Conservation (phyloP, 2,329 filamentous ascomycete genomes). For the Aspergillus persii region DNA sequence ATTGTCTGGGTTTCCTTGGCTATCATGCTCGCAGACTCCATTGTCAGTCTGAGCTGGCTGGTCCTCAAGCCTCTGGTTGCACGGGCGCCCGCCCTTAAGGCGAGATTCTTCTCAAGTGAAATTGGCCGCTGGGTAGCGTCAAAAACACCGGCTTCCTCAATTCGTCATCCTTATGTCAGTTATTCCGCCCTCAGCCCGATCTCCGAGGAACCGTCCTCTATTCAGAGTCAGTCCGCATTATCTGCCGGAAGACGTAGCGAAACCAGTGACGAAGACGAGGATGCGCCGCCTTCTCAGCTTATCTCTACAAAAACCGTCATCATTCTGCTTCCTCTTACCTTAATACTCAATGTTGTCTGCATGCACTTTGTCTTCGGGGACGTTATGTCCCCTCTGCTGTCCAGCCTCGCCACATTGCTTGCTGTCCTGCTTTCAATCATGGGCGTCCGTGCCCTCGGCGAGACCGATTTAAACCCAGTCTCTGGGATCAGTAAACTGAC, state of each 20-base stretch:
- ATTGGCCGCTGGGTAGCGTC: constrained; percentile 28
- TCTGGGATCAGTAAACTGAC: constrained; percentile 96
- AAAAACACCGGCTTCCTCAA: constrained; percentile 13
- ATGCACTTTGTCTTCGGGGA: constrained; percentile 81
- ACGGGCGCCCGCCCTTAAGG: constrained; percentile 41
- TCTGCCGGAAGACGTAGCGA: neutral
- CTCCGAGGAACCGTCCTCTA: constrained; percentile 19
- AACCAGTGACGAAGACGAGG: constrained; percentile 55
- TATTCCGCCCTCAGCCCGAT: constrained; percentile 30
- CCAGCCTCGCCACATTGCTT: constrained; percentile 75
- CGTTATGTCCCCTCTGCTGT: constrained; percentile 75
- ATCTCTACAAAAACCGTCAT: constrained; percentile 69
- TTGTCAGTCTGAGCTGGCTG: constrained; percentile 83
- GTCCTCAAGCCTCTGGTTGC: constrained; percentile 61
- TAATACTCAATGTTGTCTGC: constrained; percentile 74
- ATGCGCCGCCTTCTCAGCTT: constrained; percentile 80
- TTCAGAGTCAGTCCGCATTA: constrained; percentile 8
- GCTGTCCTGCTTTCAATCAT: constrained; percentile 68
- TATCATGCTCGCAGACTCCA: constrained; percentile 93
- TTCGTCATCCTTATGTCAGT: constrained; percentile 26
- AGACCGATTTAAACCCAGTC: constrained; percentile 95
- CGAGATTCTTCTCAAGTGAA: constrained; percentile 28
- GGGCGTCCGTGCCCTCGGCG: constrained; percentile 63
- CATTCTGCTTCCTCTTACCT: constrained; percentile 72
- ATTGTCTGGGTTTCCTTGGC: constrained; percentile 95